Evolutionary conservation across 2,329 filamentous ascomycete genomes (phyloP), one percentile per base, ranked within the genome.

Genomic region (Ustulina deusta): DNA sequence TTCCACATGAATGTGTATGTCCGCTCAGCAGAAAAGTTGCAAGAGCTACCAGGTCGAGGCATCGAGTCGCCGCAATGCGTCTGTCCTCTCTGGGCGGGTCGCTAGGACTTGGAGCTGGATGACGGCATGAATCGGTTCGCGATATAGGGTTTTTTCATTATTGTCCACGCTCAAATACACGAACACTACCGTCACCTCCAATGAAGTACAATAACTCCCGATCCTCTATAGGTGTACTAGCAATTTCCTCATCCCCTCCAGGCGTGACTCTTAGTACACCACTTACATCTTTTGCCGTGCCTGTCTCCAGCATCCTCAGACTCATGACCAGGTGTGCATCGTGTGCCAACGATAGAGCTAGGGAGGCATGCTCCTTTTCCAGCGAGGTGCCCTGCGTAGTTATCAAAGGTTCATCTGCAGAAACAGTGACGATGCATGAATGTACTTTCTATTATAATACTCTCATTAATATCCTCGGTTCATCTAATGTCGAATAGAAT

Each of bases 251-350:
- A 27, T 75, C 77, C 17, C 79, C 81, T 3, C 90, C 90, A 51
- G 85, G 84, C 20, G 91, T 94, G 57, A 96, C 84, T 72, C 94
- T 87, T 70, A 97, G 76, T 49, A 97, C 93, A 2, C 95, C 95
- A 80, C 93, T 97, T 36, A 98, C 93, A 80, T 97, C 95, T 77
- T 87, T 90, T 69, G 95, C 94, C n/a, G 90, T 90, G 0, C 95
- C 95, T 0, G 94, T 97, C 76, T 97, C 94, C 68, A 98, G 79
- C 75, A 90, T 85, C 60, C 94, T 85, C 65, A 96, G 81, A 69
- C 92, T 88, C 74, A 97, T 80, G 3, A 95, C 85, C 69, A 87
- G 83, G n/a, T 87, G 81, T 9, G 94, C 93, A 73, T 89, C 86
- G 77, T 97, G 93, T n/a, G 91, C 92, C 70, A 91, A 80, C 6